phyloP scores from a whole-genome alignment of 2,329 filamentous ascomycete genomes.

The Pyrenophora tritici-repentis region DNA sequence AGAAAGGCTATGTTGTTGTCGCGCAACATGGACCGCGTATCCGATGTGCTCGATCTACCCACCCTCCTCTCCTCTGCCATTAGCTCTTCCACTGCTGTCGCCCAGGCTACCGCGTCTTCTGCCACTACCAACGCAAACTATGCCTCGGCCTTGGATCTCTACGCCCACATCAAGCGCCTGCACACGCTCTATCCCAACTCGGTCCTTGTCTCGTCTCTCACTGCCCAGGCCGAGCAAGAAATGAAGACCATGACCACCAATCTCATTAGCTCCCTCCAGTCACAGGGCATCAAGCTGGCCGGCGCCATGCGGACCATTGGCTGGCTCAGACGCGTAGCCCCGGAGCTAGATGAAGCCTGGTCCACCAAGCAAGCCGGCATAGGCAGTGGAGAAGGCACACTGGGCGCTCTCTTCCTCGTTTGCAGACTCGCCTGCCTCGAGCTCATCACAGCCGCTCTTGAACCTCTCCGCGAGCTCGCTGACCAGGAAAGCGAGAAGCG shows the following conservation, averaged over 20 bases:
- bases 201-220: slow-evolving; percentile 72
- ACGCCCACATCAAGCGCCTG: slow-evolving; percentile 89
- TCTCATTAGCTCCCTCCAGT: slow-evolving; percentile 76
- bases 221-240: slow-evolving; percentile 77
- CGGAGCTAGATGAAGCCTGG: slow-evolving; percentile 67
- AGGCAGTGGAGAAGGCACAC: slow-evolving; percentile 62
- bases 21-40: slow-evolving; percentile 84
- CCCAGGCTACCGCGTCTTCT: slow-evolving; percentile 46
- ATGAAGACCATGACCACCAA: slow-evolving; percentile 89
- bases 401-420: slow-evolving; percentile 84
- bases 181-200: slow-evolving; percentile 82
- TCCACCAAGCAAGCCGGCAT: slow-evolving; percentile 36
- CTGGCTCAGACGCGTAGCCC: slow-evolving; percentile 85
- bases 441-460: slow-evolving; percentile 78
- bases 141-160: slow-evolving; percentile 85
- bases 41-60: slow-evolving; percentile 89
- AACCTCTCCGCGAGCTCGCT: slow-evolving; percentile 84
- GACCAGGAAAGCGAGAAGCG: slow-evolving; percentile 74
- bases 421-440: slow-evolving; percentile 82
- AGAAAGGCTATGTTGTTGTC: slow-evolving; percentile 81
- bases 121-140: slow-evolving; percentile 68
- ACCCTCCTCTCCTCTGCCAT: slow-evolving; percentile 82
- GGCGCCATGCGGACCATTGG: slow-evolving; percentile 88
- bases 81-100: slow-evolving; percentile 58
- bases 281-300: slow-evolving; percentile 81